Evolutionary conservation across 2,329 filamentous ascomycete genomes (phyloP), one percentile per base, ranked within the genome.

Genomic region (Cytospora leucostoma): DNA sequence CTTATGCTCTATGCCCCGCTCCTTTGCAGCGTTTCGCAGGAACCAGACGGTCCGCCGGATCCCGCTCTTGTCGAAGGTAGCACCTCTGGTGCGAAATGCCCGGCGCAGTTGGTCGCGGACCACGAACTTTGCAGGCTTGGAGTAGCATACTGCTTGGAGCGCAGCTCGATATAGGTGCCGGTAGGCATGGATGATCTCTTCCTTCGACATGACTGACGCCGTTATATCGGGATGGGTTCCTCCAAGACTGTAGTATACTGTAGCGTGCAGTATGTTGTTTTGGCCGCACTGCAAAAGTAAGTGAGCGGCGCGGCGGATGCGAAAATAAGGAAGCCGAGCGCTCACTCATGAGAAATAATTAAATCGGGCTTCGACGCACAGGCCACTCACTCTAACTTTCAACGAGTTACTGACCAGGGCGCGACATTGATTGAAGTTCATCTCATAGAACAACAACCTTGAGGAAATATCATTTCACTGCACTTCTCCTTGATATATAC

Each of bases 61-160:
- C 57, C 80, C 81, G 54, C 78, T 75, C 7, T 75, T 65, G 59
- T 90, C 79, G 67, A 83, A 84, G 12, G 67, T 68, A 53, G 76
- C 76, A 21, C 71, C 71, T 35, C 74, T 66, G n/a, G 82, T 79
- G 15, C 80, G 83, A 71, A 91, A 91, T 11, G 84, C 85, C 7
- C 71, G 70, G 52, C 88, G 82, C 32, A 91, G 74, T 71, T 84
- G 80, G 70, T 88, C 80, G 63, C 85, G 84, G 17, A 85, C 79
- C 4, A 84, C 78, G 74, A 80, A 88, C 60, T 90, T 87, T 35
- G 87, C 84, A 17, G 90, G 91, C 66, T 84, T 83, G 15, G 90
- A 84, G 77, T 87, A 91, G 67, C 89, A 87, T 27, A 94, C 85
- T 4, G 90, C 91, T 35, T 81, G 84, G n/a, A 93, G 80, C 19